phyloP scores from a whole-genome alignment of 2,329 filamentous ascomycete species.

The Monosporascus sp. region DNA sequence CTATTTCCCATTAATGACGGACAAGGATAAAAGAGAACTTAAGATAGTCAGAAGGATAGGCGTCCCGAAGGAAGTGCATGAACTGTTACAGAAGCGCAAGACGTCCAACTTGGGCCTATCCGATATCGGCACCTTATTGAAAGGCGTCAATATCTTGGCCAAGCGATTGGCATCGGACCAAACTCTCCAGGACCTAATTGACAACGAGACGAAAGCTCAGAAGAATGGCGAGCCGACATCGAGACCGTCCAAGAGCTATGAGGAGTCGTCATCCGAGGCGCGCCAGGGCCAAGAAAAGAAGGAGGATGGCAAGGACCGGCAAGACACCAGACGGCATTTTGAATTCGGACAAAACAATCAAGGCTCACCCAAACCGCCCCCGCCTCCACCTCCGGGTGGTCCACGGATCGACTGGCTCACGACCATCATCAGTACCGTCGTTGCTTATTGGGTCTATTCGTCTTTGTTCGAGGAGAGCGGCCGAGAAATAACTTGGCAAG shows the following conservation, averaged over 20 bases:
- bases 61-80: conserved; percentile 11
- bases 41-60: conserved; percentile 11
- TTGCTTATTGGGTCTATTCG: conserved; percentile 40
- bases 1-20: not conserved
- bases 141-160: conserved; percentile 10
- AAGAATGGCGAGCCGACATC: not conserved
- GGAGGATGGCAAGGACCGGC: conserved; percentile 3
- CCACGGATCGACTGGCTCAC: conserved; percentile 29
- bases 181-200: not conserved
- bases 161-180: conserved; percentile 9
- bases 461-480: conserved; percentile 37
- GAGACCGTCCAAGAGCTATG: conserved; percentile 7
- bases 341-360: conserved; percentile 11
- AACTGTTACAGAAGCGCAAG: conserved; percentile 9
- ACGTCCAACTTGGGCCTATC: conserved; percentile 1
- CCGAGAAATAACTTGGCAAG: conserved; percentile 93
- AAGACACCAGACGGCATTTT: conserved; percentile 2
- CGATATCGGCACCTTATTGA: conserved; percentile 12
- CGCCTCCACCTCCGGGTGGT: conserved; percentile 2
- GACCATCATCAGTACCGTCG: conserved; percentile 45
- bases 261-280: conserved; percentile 6
- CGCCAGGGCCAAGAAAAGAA: conserved; percentile 16
- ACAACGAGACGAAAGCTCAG: not conserved
- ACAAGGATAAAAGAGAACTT: not conserved
- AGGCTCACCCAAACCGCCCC: conserved; percentile 5